A percentile compares a stretch with the other conserved stretches of the same genome.
Evolutionary conservation across 345 rosid species (phyloP).

Genomic region (sweet orange (Citrus sinensis)): DVS_A1.0 CM039165.1:32496001-32496500

Average conservation of each 20-base stretch:
- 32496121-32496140: background rate
- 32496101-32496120: background rate
- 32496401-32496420: background rate
- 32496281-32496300: background rate
- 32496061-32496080: background rate
- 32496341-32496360: background rate
- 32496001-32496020: background rate
- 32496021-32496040: background rate
- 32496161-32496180: background rate
- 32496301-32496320: background rate
- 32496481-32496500: background rate
- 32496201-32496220: background rate
- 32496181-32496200: background rate
- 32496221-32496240: background rate
- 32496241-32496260: background rate
- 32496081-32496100: background rate
- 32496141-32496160: background rate
- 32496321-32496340: background rate
- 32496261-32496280: background rate
- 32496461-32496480: background rate
- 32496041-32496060: background rate
- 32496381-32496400: background rate
- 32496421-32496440: background rate
- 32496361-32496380: background rate
- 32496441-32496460: background rate